phyloP scores from a whole-genome alignment of 805 yeast species.

The Wickerhamiella domercqiae region DNA sequence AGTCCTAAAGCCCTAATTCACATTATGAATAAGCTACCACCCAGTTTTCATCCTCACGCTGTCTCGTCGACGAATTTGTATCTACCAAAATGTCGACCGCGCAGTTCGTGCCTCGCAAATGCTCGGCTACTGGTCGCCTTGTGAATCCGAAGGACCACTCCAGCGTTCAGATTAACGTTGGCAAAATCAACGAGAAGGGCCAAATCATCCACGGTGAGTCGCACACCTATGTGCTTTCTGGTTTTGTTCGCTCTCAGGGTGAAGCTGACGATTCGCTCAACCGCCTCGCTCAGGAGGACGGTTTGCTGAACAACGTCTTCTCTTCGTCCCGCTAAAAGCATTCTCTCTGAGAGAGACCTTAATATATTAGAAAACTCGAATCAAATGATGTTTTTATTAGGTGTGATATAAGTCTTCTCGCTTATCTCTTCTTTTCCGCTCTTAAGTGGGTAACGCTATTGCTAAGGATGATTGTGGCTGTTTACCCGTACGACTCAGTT shows the following conservation, averaged over 20 bases:
- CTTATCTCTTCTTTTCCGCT: no score
- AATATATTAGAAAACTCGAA: no score
- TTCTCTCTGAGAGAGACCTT: no score
- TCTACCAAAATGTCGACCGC: constrained; percentile 98
- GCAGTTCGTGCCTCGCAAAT: constrained; percentile 99
- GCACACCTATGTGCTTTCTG: constrained; percentile 93
- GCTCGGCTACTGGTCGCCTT: constrained; percentile 99
- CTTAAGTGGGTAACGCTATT: not conserved
- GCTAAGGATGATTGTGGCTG: not conserved
- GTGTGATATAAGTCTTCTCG: not conserved
- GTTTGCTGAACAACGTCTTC: constrained; percentile 70
- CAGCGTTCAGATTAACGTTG: constrained; percentile 96
- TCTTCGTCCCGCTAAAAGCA: constrained; percentile 25
- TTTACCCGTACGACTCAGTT: not conserved
- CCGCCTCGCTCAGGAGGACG: constrained; percentile 98
- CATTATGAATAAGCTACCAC: no score
- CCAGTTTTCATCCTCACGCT: no score
- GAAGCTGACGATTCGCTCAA: constrained; percentile 98
- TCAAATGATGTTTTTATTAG: no score
- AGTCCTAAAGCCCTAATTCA: no score
- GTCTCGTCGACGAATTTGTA: no score
- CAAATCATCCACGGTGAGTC: constrained; percentile 79
- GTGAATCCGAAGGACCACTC: constrained; percentile 99
- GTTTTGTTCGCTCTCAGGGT: constrained; percentile 97
- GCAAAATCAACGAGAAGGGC: constrained; percentile 95